These are phyloP conservation scores for Lachnellula subtilissima DNA, from an alignment of 2,329 filamentous ascomycete species.

Conservation along the genomic window DNA sequence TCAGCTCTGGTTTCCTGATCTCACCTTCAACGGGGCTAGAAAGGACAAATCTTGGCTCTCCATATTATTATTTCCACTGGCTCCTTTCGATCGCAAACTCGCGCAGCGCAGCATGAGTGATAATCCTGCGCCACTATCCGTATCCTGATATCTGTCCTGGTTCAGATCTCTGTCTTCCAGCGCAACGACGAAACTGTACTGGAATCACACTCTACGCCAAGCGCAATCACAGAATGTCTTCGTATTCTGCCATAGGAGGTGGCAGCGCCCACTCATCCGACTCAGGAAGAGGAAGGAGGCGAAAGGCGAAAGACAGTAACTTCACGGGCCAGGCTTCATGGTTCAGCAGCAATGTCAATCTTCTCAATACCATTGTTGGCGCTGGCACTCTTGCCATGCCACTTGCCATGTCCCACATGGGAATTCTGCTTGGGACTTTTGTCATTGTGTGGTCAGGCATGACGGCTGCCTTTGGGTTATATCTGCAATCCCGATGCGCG, in stretches of 20 bases:
- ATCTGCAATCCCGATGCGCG: conserved; percentile 88
- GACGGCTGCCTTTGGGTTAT: conserved; percentile 87
- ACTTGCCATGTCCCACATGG: conserved; percentile 95
- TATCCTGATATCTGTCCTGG: conserved; percentile 2
- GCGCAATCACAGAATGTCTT: conserved; percentile 18
- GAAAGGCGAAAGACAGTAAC: conserved; percentile 63
- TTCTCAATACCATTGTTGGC: conserved; percentile 95
- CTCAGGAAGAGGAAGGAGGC: conserved; percentile 21
- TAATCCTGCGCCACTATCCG: neutral
- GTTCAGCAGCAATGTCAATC: conserved; percentile 87
- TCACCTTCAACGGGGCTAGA: neutral
- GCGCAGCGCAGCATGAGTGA: neutral
- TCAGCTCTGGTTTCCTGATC: neutral
- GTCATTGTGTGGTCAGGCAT: conserved; percentile 89
- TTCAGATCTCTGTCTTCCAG: neutral
- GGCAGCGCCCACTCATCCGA: conserved; percentile 23
- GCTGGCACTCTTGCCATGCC: conserved; percentile 77
- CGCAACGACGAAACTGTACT: neutral
- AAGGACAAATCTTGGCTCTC: neutral
- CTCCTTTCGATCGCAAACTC: too few species aligned
- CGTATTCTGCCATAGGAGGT: conserved; percentile 24
- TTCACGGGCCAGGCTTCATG: conserved; percentile 73
- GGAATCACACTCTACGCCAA: neutral
- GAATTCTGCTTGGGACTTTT: conserved; percentile 75
- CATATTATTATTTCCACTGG: neutral